phyloP scores from a whole-genome alignment of 768 basidiomycete genomes.

The Porpolomopsis calyptriformis region DNA sequence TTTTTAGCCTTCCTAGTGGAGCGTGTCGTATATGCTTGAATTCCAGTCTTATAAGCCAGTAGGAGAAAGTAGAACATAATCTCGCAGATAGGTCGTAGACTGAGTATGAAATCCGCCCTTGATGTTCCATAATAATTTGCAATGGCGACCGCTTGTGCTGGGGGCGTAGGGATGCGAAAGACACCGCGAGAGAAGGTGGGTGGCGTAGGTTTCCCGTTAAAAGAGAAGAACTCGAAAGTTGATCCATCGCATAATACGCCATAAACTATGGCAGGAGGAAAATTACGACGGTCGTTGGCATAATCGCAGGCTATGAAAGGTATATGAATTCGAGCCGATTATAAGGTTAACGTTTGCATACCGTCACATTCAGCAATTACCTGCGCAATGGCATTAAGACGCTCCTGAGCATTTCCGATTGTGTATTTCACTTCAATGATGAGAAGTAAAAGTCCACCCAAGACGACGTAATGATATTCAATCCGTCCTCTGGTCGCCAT shows the following conservation, averaged over 20 bases:
- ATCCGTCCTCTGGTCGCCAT: not conserved
- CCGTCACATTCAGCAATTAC: constrained; percentile 3
- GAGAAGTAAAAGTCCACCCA: not conserved
- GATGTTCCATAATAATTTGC: constrained; percentile 6
- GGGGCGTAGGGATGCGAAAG: not conserved
- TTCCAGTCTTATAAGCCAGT: constrained; percentile 3
- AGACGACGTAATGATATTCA: constrained; percentile 2
- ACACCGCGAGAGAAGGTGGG: constrained; percentile 4
- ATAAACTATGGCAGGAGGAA: too few species aligned
- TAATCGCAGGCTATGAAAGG: not conserved
- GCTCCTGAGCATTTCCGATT: not conserved
- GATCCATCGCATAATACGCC: too few species aligned
- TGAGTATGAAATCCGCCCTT: not conserved
- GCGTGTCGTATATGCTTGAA: not conserved
- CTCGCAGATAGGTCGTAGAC: constrained; percentile 6
- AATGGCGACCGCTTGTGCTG: not conserved
- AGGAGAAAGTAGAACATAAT: constrained; percentile 6
- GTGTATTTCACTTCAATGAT: constrained; percentile 2
- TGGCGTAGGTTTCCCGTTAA: not conserved
- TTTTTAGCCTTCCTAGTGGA: not conserved
- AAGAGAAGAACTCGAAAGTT: constrained; percentile 5
- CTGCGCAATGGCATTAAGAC: constrained; percentile 1
- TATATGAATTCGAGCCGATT: not conserved
- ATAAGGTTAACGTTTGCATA: not conserved
- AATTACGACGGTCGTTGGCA: not conserved